phyloP scores from a whole-genome alignment of 2,329 filamentous ascomycete genomes.

The Aspergillus awamori region DNA sequence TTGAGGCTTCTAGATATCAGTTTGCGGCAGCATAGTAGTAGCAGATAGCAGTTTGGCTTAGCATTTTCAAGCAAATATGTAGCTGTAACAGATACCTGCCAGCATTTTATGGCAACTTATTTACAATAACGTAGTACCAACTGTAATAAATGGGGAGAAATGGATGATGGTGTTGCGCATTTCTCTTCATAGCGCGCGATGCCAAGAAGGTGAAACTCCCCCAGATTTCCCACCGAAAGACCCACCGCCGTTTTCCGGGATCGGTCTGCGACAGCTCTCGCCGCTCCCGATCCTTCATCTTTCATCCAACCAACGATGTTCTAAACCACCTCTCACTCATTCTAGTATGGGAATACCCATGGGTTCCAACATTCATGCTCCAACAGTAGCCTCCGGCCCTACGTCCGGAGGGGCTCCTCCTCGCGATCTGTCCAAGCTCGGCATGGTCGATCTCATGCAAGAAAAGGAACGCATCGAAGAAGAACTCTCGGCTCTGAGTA shows the following conservation, averaged over 20 bases:
- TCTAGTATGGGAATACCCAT: slow-evolving; percentile 59
- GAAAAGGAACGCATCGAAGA: slow-evolving; percentile 84
- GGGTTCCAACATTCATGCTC: slow-evolving; percentile 66
- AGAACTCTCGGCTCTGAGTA: slow-evolving; percentile 80
- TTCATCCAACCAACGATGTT: slow-evolving; percentile 5
- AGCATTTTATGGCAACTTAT: too few species aligned
- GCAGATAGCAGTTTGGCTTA: neutral
- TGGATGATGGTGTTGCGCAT: neutral
- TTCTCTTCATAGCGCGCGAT: neutral
- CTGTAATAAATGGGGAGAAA: neutral
- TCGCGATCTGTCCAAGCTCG: slow-evolving; percentile 68
- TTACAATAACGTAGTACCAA: neutral
- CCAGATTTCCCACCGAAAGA: slow-evolving; percentile 7
- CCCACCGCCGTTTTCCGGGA: slow-evolving; percentile 2
- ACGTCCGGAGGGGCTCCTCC: slow-evolving; percentile 58
- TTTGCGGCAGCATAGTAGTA: neutral
- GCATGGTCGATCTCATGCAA: slow-evolving; percentile 76
- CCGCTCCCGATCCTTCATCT: slow-evolving; percentile 4
- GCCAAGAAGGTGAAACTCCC: slow-evolving; percentile 5
- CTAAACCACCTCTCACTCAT: slow-evolving; percentile 16
- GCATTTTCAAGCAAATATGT: too few species aligned
- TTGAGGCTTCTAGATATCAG: too few species aligned
- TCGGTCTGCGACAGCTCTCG: neutral
- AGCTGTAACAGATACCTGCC: too few species aligned
- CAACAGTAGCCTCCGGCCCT: slow-evolving; percentile 77